These are phyloP conservation scores for Candida verbasci DNA, from an alignment of 805 yeast genomes.

Conservation along the genomic window DNA sequence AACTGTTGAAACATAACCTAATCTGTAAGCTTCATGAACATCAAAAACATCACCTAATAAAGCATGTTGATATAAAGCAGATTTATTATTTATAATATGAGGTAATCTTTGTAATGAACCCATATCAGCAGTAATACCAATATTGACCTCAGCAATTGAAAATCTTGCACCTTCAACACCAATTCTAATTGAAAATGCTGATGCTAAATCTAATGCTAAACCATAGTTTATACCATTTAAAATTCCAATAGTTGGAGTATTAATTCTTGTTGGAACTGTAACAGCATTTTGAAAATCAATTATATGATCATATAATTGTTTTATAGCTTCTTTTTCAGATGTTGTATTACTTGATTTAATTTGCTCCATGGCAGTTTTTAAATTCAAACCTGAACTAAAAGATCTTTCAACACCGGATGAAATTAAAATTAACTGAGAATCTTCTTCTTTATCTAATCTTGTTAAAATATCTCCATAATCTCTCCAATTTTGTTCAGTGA, in stretches of 20 bases:
- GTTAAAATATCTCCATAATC: slow-evolving; percentile 49
- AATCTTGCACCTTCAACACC: slow-evolving; percentile 49
- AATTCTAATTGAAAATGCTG: slow-evolving; percentile 55
- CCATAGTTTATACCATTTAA: slow-evolving; percentile 66
- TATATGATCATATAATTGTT: slow-evolving; percentile 27
- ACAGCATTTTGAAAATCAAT: slow-evolving; percentile 57
- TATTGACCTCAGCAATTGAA: slow-evolving; percentile 63
- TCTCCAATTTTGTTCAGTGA: slow-evolving; percentile 50
- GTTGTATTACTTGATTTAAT: background rate
- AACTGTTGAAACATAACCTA: slow-evolving; percentile 53
- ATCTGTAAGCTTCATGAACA: slow-evolving; percentile 48
- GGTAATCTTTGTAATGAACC: slow-evolving; percentile 73
- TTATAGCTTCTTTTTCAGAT: slow-evolving; percentile 11
- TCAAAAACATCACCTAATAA: slow-evolving; percentile 57
- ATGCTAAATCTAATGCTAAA: slow-evolving; percentile 62
- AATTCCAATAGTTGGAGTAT: slow-evolving; percentile 62
- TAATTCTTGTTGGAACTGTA: slow-evolving; percentile 42
- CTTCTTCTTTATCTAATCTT: slow-evolving; percentile 38
- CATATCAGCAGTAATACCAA: slow-evolving; percentile 76
- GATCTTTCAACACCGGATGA: slow-evolving; percentile 53
- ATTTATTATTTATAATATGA: slow-evolving; percentile 45
- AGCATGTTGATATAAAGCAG: slow-evolving; percentile 56
- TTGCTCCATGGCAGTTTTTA: slow-evolving; percentile 29
- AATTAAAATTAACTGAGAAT: slow-evolving; percentile 49
- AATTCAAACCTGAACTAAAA: slow-evolving; percentile 65